These are phyloP conservation scores for Neurospora cerealis DNA, from an alignment of 495 filamentous ascomycete species.

Conservation along the genomic window DNA sequence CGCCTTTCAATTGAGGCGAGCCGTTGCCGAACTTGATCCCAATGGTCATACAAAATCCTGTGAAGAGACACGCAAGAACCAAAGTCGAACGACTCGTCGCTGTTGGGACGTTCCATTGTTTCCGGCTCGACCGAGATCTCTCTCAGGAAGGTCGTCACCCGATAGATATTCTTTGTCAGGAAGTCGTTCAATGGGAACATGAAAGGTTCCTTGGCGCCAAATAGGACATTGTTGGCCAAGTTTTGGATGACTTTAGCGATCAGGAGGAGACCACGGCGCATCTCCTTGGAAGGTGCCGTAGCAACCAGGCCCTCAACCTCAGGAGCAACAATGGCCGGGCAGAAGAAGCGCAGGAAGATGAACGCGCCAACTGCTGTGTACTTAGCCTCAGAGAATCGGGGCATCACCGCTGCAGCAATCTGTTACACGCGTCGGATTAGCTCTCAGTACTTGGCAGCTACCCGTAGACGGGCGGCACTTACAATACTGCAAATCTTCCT, in stretches of 20 bases:
- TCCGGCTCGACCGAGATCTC: constrained; percentile 47
- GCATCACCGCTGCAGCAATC: constrained; percentile 48
- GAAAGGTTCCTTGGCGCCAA: constrained; percentile 60
- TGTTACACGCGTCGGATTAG: constrained; percentile 6
- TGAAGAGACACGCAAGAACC: constrained; percentile 55
- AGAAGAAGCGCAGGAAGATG: constrained; percentile 61
- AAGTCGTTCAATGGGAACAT: constrained; percentile 61
- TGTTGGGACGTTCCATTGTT: constrained; percentile 19
- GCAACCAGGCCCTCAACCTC: constrained; percentile 53
- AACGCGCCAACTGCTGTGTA: constrained; percentile 61
- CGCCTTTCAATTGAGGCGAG: constrained; percentile 47
- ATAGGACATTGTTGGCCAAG: constrained; percentile 58
- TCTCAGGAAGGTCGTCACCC: constrained; percentile 50
- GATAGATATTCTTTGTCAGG: constrained; percentile 51
- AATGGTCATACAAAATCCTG: constrained; percentile 57
- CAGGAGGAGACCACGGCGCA: constrained; percentile 53
- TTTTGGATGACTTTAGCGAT: constrained; percentile 62
- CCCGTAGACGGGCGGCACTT: constrained; percentile 9
- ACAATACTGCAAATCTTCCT: constrained; percentile 54
- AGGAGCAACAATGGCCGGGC: constrained; percentile 57
- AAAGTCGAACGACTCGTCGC: constrained; percentile 52
- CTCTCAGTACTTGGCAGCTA: background rate
- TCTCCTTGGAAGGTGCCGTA: constrained; percentile 49
- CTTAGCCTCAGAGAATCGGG: constrained; percentile 54
- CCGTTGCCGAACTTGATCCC: constrained; percentile 55